Base-by-base conservation (phyloP, 1,284 basidiomycete species). In the Ganoderma boninense region DNA sequence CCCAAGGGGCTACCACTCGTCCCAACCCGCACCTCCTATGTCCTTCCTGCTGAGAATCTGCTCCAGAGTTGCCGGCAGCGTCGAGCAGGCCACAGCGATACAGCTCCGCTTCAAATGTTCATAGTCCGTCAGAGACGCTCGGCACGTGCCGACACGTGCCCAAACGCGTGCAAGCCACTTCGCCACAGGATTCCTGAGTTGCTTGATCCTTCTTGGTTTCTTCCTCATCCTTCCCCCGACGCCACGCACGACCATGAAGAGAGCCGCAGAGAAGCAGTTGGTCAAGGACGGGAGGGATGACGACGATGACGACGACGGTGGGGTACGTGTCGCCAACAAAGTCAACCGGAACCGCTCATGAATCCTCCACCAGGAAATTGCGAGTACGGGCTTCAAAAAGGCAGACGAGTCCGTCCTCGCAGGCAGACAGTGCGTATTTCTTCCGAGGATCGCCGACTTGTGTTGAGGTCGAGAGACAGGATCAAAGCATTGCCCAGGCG, bases 191-290 rank as follows among this genome's bases (percentile, higher is more conserved):
- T n/a, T n/a, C n/a, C n/a, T n/a, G n/a, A 3, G 35, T 3, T 35
- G 35, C 35, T 35, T 35, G 4, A 7, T 4, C 35, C 20, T 29
- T 5, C 32, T 32, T 10, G 32, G 2, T 29, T 35, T 14, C 23
- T 13, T 13, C 26, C 23, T 54, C 11, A 14, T n/a, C 60, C 29
- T 18, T 32, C 23, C 64, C 52, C 23, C 44, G 20, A 35, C 38
- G 43, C 29, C 46, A 4, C 23, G 4, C 18, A 18, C 56, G n/a
- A 70, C 70, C 75, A 92, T 92, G 86, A 95, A 95, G 82, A 88
- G 94, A 78, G 87, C 85, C 67, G 94, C 94, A 76, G 93, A 94
- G 63, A 88, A 84, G 71, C 92, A 96, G 76, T 78, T 94, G 46
- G 85, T 87, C 16, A 93, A 89, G 77, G 92, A 92, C 70, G 86